Conservation (phyloP, 306 rosid species). For the Benincasa hispida region DNA sequence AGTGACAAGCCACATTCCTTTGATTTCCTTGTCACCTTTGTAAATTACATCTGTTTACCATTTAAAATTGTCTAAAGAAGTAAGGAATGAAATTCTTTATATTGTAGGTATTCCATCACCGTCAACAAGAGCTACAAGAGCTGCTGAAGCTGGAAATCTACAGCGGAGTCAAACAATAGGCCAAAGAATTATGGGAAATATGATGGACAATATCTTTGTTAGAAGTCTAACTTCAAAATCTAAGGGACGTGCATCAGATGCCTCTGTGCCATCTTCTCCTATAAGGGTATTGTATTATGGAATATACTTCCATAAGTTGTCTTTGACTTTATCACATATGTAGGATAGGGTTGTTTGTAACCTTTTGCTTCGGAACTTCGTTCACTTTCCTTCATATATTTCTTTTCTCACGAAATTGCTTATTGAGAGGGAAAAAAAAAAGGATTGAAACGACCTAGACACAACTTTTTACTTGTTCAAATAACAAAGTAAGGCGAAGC, state of each 20-base stretch:
- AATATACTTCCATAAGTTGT: background rate
- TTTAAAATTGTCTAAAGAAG: conserved; percentile 1
- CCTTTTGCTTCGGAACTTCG: background rate
- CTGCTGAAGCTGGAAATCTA: conserved; percentile 53
- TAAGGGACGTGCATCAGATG: conserved; percentile 44
- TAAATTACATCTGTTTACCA: background rate
- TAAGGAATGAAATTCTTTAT: conserved; percentile 9
- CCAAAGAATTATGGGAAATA: conserved; percentile 87
- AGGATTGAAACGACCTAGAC: background rate
- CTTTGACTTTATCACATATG: background rate
- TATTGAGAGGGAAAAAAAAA: background rate
- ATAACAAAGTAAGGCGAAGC: background rate
- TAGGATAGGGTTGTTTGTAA: background rate
- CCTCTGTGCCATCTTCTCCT: conserved; percentile 81
- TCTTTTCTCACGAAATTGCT: background rate
- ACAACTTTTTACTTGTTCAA: background rate
- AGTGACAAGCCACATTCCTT: background rate
- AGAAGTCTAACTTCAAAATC: conserved; percentile 82
- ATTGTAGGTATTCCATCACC: conserved; percentile 77
- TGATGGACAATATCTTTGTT: conserved; percentile 87
- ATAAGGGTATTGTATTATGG: conserved; percentile 35
- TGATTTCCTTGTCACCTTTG: background rate
- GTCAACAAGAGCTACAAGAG: conserved; percentile 44
- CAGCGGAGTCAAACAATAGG: conserved; percentile 83
- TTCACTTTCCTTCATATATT: background rate